Base-by-base conservation (phyloP, 306 rosid species). In the Glycine soja region DNA sequence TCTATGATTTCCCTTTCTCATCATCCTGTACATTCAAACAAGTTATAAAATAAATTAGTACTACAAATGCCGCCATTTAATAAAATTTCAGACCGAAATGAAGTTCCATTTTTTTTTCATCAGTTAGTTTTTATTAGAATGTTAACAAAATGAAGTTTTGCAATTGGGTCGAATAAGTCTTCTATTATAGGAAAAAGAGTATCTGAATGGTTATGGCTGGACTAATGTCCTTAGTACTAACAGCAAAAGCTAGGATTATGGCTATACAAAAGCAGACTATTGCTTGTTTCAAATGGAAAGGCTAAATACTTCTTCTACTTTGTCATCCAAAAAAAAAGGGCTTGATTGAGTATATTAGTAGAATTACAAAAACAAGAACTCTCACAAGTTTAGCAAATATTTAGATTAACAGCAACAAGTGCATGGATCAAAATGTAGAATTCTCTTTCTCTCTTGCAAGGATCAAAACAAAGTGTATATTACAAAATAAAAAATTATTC, bases 21-120 rank as follows among this genome's bases (percentile, higher is more conserved):
- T 89, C 92, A 75, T 91, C 91, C 92, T 91, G 86, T 10, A 66
- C 80, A 82, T 75, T 10, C 83, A 83, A 76, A 13, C 50, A 80
- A 70, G 75, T 59, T 76, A 63, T 15, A 18, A 67, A 70, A 46
- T 73, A 45, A 65, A 66, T 32, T 16, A 59, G 66, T 24, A 15
- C 38, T 14, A 8, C 30, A 70, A 54, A 80, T 40, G 74, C 30
- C 7, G 11, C 71, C 47, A 43, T 38, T 19, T 48, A 58, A 81
- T 42, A 77, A 40, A 57, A 58, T 19, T 64, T 19, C n/a, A 56
- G 30, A 24, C 47, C 34, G 10, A 40, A 40, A 65, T 62, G 7
- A 48, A 14, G 24, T 70, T 57, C 18, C 59, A 24, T 24, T 24
- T 24, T 24, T 24, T 24, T 24, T 24, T 19, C 24, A 24, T 24